Conservation (phyloP, 805 yeast species). For the Candida maris region DNA sequence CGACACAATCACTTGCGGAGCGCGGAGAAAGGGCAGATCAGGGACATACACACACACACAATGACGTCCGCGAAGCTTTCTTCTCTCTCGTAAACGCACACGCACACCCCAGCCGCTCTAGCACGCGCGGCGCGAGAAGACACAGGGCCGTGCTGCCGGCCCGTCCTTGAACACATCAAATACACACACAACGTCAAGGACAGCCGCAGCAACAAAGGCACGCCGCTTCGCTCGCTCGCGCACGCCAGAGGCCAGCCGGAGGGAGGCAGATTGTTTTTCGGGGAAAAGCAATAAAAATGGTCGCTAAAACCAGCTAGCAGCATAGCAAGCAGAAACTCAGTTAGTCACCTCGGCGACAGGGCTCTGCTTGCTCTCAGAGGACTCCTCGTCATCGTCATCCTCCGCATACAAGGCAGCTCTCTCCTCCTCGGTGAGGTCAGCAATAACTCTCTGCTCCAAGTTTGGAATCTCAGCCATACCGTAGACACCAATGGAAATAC, state of each 20-base stretch:
- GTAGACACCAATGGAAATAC: constrained; percentile 70
- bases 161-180: no score
- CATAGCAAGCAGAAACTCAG: no score
- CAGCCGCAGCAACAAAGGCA: no score
- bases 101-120: no score
- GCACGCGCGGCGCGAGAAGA: no score
- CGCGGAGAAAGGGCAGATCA: constrained; percentile 7
- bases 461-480: constrained; percentile 81
- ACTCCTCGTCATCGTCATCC: constrained; percentile 22
- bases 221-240: no score
- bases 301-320: constrained; percentile 1
- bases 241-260: no score
- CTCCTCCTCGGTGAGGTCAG: constrained; percentile 50
- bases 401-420: constrained; percentile 33
- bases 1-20: no score
- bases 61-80: constrained; percentile 12
- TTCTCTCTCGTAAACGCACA: no score
- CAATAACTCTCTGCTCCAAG: constrained; percentile 59
- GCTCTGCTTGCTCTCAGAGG: constrained; percentile 9
- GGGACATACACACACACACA: constrained; percentile 17
- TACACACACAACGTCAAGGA: no score
- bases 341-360: constrained; percentile 12
- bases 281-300: background rate
- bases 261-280: background rate
- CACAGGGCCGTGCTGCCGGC: no score